phyloP scores from a whole-genome alignment of 78 protist genomes.

The Dictyostelium capitatum region DNA sequence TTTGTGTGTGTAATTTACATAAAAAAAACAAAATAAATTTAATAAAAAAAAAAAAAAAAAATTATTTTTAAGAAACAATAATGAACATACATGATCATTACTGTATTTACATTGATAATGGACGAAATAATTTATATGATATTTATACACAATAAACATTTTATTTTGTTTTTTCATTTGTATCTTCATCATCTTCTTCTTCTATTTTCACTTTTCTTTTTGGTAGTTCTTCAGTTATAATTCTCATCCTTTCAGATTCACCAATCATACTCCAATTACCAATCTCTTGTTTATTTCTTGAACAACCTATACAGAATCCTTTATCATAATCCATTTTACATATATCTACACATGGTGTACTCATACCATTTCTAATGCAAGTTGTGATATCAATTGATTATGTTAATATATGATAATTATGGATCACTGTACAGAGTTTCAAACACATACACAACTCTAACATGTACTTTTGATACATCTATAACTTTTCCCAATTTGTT shows the following conservation, averaged over 20 bases:
- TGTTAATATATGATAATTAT: background rate
- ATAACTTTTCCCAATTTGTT: slow-evolving; percentile 12
- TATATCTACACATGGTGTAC: slow-evolving; percentile 59
- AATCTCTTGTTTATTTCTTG: slow-evolving; percentile 38
- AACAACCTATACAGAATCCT: slow-evolving; percentile 39
- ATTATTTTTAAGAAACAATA: no score
- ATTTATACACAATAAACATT: no score
- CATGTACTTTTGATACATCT: slow-evolving; percentile 12
- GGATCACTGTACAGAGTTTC: no score
- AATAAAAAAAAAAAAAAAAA: no score
- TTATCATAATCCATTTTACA: slow-evolving; percentile 23
- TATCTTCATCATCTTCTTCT: background rate
- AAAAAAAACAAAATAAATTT: no score
- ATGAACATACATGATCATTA: no score
- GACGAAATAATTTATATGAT: no score
- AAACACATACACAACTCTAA: slow-evolving; percentile 23
- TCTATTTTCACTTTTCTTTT: slow-evolving; percentile 19
- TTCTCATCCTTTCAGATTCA: slow-evolving; percentile 12
- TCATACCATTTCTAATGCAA: background rate
- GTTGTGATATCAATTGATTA: background rate
- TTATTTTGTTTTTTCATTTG: background rate
- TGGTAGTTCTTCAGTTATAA: slow-evolving; percentile 40
- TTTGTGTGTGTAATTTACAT: no score
- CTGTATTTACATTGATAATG: no score
- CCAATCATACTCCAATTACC: slow-evolving; percentile 28